phyloP scores from a whole-genome alignment of 2,329 filamentous ascomycete species.

The Fusarium sp. region DNA sequence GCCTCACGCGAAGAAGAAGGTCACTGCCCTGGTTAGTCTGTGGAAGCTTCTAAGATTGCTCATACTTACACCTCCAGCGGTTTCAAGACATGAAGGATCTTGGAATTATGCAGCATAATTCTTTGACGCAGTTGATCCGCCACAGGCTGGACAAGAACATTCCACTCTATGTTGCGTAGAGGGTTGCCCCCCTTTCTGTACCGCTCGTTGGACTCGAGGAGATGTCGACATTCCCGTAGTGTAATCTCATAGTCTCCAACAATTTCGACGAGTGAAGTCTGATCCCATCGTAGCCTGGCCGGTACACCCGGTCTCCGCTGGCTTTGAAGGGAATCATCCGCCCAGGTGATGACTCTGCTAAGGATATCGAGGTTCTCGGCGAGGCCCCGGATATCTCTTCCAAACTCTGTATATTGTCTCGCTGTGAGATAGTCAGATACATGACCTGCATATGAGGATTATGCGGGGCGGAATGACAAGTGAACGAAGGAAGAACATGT shows the following conservation, averaged over 20 bases:
- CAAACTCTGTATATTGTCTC: slow-evolving; percentile 50
- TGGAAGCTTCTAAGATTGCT: background rate
- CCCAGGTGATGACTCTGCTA: slow-evolving; percentile 44
- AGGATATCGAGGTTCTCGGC: slow-evolving; percentile 49
- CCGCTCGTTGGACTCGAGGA: slow-evolving; percentile 47
- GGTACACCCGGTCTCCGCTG: slow-evolving; percentile 40
- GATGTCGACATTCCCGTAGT: slow-evolving; percentile 47
- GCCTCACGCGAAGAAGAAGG: slow-evolving; percentile 46
- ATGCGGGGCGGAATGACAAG: background rate
- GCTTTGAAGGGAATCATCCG: slow-evolving; percentile 43
- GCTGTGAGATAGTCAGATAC: slow-evolving; percentile 35
- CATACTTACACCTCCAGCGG: slow-evolving; percentile 52
- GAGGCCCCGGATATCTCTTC: slow-evolving; percentile 47
- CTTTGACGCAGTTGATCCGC: slow-evolving; percentile 49
- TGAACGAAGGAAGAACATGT: background rate
- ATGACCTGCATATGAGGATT: background rate
- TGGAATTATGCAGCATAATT: slow-evolving; percentile 51
- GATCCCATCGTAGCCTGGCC: slow-evolving; percentile 40
- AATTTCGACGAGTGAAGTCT: slow-evolving; percentile 40
- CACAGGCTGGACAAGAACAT: slow-evolving; percentile 49
- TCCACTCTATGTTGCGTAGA: slow-evolving; percentile 51
- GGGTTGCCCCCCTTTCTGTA: slow-evolving; percentile 44
- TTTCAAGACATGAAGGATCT: slow-evolving; percentile 49
- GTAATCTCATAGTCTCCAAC: slow-evolving; percentile 49
- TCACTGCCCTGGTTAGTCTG: slow-evolving; percentile 41